Percentiles rank a stretch among this genome's conserved stretches.
phyloP scores from a whole-genome alignment of 306 rosid species.

The Malus asiatica region DNA sequence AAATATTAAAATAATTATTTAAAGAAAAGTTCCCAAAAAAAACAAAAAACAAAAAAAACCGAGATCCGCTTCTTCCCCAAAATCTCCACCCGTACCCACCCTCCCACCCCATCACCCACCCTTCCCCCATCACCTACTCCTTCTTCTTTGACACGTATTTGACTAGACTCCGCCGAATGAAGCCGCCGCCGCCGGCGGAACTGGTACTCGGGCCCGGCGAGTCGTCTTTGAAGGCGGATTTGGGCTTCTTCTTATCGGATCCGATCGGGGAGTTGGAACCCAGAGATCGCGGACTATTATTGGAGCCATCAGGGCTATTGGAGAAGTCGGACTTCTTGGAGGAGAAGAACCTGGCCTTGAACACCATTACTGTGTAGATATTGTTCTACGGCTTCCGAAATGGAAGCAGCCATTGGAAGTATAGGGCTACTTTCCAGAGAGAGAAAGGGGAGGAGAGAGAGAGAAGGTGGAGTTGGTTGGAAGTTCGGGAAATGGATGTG shows the following conservation, averaged over 20 bases:
- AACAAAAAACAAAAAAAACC: too few species aligned
- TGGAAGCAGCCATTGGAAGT: constrained; percentile 27
- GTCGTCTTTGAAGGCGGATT: constrained; percentile 42
- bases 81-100: too few species aligned
- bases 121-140: constrained; percentile 9
- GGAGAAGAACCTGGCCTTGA: constrained; percentile 92
- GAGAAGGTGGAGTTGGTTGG: constrained; percentile 2
- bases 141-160: constrained; percentile 49
- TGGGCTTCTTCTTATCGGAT: constrained; percentile 85
- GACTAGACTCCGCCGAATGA: constrained; percentile 28
- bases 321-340: constrained; percentile 83
- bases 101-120: too few species aligned
- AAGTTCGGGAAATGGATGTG: neutral
- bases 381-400: neutral
- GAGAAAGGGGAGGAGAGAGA: neutral
- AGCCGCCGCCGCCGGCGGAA: neutral
- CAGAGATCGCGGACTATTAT: constrained; percentile 61
- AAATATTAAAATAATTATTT: too few species aligned
- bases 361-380: constrained; percentile 49
- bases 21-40: too few species aligned
- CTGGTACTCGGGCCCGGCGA: neutral
- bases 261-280: constrained; percentile 72
- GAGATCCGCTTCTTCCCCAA: too few species aligned
- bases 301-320: constrained; percentile 67
- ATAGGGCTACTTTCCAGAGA: constrained; percentile 19